A percentile compares a stretch with the other conserved stretches of the same genome.
Evolutionary conservation across 1,284 basidiomycete species (phyloP).

Genomic region (Erythrobasidium hasegawianum): DNA sequence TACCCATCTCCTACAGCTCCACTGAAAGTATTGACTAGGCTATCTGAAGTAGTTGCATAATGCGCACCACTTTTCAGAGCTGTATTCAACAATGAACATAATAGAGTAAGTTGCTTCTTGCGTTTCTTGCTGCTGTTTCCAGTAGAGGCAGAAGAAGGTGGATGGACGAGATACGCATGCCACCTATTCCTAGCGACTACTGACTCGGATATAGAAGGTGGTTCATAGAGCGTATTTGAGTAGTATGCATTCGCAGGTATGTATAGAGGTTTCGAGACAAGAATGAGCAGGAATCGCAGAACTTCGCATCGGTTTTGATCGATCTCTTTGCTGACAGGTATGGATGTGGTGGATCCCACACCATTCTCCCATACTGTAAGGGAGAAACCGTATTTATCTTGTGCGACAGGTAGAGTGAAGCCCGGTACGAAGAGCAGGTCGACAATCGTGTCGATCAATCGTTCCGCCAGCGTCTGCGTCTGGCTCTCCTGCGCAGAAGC

Average conservation of each 20-base stretch:
- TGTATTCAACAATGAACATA: constrained; percentile 88
- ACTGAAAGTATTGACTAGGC: constrained; percentile 13
- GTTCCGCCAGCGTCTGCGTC: constrained; percentile 39
- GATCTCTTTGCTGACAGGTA: constrained; percentile 16
- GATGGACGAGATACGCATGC: constrained; percentile 58
- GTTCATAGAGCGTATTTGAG: constrained; percentile 63
- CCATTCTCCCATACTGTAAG: constrained; percentile 35
- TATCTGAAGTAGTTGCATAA: not conserved
- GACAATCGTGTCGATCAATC: constrained; percentile 47
- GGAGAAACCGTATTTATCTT: constrained; percentile 71
- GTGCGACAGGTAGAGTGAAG: constrained; percentile 66
- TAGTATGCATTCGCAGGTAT: constrained; percentile 56
- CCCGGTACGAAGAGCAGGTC: constrained; percentile 87
- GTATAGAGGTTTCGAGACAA: constrained; percentile 84
- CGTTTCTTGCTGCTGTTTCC: constrained; percentile 19
- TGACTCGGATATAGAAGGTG: constrained; percentile 51
- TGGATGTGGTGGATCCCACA: constrained; percentile 31
- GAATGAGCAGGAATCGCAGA: constrained; percentile 63
- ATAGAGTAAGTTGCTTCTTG: constrained; percentile 60
- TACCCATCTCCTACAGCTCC: constrained; percentile 31
- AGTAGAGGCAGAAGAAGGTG: not conserved
- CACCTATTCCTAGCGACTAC: constrained; percentile 68
- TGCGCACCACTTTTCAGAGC: constrained; percentile 53
- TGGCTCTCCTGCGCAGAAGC: constrained; percentile 42
- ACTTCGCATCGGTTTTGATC: constrained; percentile 38